These are phyloP conservation scores for Fusarium sororula DNA, from an alignment of 2,329 filamentous ascomycete genomes.

Conservation along the genomic window DNA sequence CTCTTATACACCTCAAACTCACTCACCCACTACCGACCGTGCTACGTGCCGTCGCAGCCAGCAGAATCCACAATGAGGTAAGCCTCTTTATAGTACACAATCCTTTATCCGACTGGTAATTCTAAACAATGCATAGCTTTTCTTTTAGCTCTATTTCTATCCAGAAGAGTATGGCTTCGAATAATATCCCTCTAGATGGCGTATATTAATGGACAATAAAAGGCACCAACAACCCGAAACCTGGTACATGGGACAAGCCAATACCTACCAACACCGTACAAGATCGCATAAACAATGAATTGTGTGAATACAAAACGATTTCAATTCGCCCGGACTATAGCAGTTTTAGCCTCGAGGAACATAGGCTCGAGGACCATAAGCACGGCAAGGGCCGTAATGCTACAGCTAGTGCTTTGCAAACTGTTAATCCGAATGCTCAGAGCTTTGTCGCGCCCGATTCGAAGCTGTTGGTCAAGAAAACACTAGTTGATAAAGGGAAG, in stretches of 20 bases:
- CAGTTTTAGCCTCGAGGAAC: not conserved
- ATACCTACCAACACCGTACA: not conserved
- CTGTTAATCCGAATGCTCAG: not conserved
- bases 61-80: not conserved
- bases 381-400: not conserved
- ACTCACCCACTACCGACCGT: not conserved
- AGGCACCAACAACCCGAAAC: not conserved
- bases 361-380: not conserved
- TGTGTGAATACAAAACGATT: not conserved
- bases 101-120: not conserved
- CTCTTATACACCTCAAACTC: not conserved
- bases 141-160: not conserved
- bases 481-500: rapidly evolving
- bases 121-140: not conserved
- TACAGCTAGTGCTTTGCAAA: not conserved
- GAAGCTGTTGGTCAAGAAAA: rapidly evolving
- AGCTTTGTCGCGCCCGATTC: not conserved
- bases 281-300: rapidly evolving
- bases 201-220: not conserved
- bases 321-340: not conserved
- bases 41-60: not conserved
- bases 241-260: not conserved
- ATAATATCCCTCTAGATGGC: too few relatives aligned
- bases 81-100: not conserved
- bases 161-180: not conserved